These are phyloP conservation scores for Lasiodiplodia hormozganensis DNA, from an alignment of 2,329 filamentous ascomycete genomes.

Conservation along the genomic window DNA sequence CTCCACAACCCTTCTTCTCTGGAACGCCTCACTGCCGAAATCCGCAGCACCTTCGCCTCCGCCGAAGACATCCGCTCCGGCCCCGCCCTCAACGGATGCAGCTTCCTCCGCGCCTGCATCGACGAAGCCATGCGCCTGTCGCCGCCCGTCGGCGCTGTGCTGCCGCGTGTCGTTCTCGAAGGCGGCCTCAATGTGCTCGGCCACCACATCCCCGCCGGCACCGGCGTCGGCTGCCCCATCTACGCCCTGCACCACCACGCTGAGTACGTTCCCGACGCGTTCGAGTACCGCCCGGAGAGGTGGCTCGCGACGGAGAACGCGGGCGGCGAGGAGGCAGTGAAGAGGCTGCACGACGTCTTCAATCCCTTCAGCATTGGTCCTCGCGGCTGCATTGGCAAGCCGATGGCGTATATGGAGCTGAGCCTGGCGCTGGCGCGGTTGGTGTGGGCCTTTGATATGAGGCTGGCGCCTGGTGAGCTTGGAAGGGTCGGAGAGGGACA, in stretches of 20 bases:
- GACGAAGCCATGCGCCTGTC: slow-evolving; percentile 52
- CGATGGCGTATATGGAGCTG: slow-evolving; percentile 72
- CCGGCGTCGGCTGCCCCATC: slow-evolving; percentile 49
- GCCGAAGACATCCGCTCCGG: slow-evolving; percentile 50
- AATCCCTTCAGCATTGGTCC: slow-evolving; percentile 77
- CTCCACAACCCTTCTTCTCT: slow-evolving; percentile 48
- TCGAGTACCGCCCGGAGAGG: slow-evolving; percentile 42
- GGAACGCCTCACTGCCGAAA: slow-evolving; percentile 43
- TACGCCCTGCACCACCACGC: slow-evolving; percentile 51
- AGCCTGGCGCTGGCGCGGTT: slow-evolving; percentile 67
- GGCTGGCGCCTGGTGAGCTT: neutral
- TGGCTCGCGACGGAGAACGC: neutral
- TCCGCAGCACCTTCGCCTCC: slow-evolving; percentile 43
- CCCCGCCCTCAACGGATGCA: slow-evolving; percentile 43
- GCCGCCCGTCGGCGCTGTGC: slow-evolving; percentile 47
- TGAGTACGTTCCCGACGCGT: slow-evolving; percentile 47
- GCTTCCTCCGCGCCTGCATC: slow-evolving; percentile 49
- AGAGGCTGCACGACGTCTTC: slow-evolving; percentile 52
- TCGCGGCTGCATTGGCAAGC: slow-evolving; percentile 75
- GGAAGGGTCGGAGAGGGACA: neutral
- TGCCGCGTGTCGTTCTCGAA: slow-evolving; percentile 44
- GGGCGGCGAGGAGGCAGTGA: neutral
- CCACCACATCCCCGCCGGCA: slow-evolving; percentile 42
- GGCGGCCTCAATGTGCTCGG: slow-evolving; percentile 41
- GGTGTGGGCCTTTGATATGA: slow-evolving; percentile 67